Evolutionary conservation across 2,329 filamentous ascomycete genomes (phyloP).

Genomic region (Calonectria multiphialidica): DNA sequence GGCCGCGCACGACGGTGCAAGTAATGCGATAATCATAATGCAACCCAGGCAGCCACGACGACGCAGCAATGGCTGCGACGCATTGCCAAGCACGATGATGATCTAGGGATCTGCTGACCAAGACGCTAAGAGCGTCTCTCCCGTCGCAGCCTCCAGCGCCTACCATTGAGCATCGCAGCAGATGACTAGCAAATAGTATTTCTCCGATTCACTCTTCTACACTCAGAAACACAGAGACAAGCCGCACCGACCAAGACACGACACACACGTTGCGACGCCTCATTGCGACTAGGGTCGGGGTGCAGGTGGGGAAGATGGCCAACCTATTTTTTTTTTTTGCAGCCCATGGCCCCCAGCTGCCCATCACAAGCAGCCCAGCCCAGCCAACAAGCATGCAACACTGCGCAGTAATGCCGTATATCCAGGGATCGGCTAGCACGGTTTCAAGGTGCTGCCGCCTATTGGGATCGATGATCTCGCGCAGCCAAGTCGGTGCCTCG

Average conservation of each 20-base stretch:
- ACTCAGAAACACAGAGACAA: constrained; percentile 7
- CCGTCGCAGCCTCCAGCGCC: background rate
- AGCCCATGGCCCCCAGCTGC: background rate
- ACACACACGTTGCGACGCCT: constrained; percentile 18
- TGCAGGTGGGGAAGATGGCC: constrained; percentile 10
- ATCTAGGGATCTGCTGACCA: constrained; percentile 20
- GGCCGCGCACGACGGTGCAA: background rate
- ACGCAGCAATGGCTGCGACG: background rate
- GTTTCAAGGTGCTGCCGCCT: background rate
- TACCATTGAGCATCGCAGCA: background rate
- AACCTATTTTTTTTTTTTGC: background rate
- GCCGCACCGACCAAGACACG: constrained; percentile 25
- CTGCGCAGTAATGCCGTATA: constrained; percentile 8
- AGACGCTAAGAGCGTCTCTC: background rate
- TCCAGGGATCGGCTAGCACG: constrained; percentile 15
- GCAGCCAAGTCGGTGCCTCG: constrained; percentile 16
- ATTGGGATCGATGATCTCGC: constrained; percentile 19
- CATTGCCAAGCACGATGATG: constrained; percentile 3
- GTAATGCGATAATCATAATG: constrained; percentile 1
- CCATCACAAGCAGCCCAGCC: background rate
- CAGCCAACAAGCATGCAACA: constrained; percentile 4
- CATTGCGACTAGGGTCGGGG: constrained; percentile 12
- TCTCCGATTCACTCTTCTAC: constrained; percentile 12
- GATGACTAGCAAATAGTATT: constrained; percentile 14
- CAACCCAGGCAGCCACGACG: background rate